A percentile compares a stretch with the other conserved stretches of the same genome.
Evolutionary conservation across 257 asterid species (phyloP).

Genomic region (Cruciata laevipes): DNA sequence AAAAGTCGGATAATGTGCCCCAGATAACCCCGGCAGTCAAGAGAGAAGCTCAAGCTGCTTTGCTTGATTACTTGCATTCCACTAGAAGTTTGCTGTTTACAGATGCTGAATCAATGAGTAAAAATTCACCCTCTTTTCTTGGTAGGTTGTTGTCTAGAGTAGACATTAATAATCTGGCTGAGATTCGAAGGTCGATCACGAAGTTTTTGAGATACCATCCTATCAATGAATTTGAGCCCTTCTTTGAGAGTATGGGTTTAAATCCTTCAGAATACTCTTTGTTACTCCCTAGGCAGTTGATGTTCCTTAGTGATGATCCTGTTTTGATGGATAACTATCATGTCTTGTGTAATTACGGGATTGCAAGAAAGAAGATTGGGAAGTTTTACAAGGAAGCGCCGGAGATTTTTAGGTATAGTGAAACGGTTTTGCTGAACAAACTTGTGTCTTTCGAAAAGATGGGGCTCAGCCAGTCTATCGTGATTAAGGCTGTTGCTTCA

Average conservation of each 20-base stretch:
- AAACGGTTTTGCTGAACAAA: conserved; percentile 39
- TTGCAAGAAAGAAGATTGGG: conserved; percentile 48
- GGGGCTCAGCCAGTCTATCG: conserved; percentile 44
- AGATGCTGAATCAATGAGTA: conserved; percentile 74
- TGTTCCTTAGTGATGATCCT: conserved; percentile 60
- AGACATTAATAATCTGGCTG: conserved; percentile 15
- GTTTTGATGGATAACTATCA: conserved; percentile 53
- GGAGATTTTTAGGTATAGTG: conserved; percentile 42
- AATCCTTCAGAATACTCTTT: conserved; percentile 37
- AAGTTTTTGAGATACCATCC: conserved; percentile 77
- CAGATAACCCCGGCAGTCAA: conserved; percentile 23
- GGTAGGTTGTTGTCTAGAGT: conserved; percentile 38
- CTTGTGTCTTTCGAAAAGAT: conserved; percentile 34
- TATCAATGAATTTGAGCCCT: conserved; percentile 80
- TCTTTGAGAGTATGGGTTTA: conserved; percentile 76
- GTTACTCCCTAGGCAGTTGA: conserved; percentile 50
- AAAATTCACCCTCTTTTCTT: conserved; percentile 55
- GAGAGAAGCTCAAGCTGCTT: conserved; percentile 55
- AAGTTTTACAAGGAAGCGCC: conserved; percentile 46
- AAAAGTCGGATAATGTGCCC: conserved; percentile 5
- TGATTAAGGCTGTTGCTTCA: conserved; percentile 45
- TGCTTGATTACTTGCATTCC: conserved; percentile 61
- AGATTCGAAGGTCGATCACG: conserved; percentile 34
- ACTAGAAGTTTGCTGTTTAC: conserved; percentile 57
- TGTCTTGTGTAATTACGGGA: conserved; percentile 56